These are phyloP conservation scores for Orychophragmus violaceus DNA, from an alignment of 345 rosid species.

Conservation along the genomic window DNA sequence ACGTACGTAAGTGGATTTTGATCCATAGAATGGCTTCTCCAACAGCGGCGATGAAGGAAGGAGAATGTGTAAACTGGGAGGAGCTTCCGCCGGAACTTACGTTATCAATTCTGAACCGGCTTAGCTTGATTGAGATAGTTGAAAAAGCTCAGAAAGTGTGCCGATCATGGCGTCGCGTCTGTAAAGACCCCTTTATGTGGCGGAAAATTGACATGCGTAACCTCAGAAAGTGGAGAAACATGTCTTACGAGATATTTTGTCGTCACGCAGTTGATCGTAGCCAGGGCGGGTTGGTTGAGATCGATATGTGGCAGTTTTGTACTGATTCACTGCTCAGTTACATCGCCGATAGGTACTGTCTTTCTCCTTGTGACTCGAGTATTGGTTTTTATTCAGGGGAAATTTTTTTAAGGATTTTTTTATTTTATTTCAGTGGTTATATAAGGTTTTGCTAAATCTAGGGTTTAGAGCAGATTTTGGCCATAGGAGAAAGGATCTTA, in stretches of 20 bases:
- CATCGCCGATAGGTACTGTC: constrained; percentile 39
- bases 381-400: too few species aligned
- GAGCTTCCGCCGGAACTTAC: not conserved
- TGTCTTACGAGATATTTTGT: constrained; percentile 24
- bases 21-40: not conserved
- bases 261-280: constrained; percentile 51
- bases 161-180: constrained; percentile 4
- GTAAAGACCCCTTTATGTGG: not conserved
- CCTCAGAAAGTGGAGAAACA: not conserved
- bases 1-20: too few species aligned
- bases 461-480: too few species aligned
- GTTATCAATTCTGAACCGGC: constrained; percentile 34
- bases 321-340: constrained; percentile 40
- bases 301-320: constrained; percentile 38
- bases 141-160: constrained; percentile 46
- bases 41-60: not conserved
- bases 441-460: too few species aligned
- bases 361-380: too few species aligned
- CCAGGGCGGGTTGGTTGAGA: constrained; percentile 37
- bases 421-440: too few species aligned
- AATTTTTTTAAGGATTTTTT: too few species aligned
- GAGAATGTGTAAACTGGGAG: not conserved
- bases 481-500: too few species aligned
- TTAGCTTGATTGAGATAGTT: constrained; percentile 40
- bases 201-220: not conserved